Evolutionary conservation across 2,329 filamentous ascomycete species (phyloP), one percentile per base, ranked within the genome.

Genomic region (Trichoderma koningii): DNA sequence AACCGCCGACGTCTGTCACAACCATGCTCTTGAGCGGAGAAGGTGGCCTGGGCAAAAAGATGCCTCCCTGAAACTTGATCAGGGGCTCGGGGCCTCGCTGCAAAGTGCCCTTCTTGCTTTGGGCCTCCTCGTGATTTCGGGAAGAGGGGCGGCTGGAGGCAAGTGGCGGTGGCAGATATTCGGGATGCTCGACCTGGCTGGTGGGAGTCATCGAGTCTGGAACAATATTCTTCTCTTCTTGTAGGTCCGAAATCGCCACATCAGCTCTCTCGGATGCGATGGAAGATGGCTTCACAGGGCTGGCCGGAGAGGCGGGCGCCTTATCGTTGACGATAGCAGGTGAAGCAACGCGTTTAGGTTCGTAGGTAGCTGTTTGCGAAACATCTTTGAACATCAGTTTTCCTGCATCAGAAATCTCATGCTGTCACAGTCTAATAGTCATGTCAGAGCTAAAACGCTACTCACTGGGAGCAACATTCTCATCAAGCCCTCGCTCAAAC

Each of bases 401-500:
- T 34, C 44, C 7, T 17, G 9, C 12, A 38, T 3, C 12, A 9
- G 5, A 14, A 15, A 7, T 7, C 15, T 2, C 10, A 1, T 21
- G 12, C 4, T 4, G 12, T 4, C 34, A 7, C 42, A 12, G 21
- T 42, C 10, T 1, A 14, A 9, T 1, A 7, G 17, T 17, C 7
- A 12, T 10, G 9, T 30, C 15, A 34, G 12, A 30, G 21, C 6
- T 6, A 5, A 17, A 26, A 12, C 12, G 34, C n/a, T 3, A 38
- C 60, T n/a, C 50, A 63, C 60, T 55, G 12, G 50, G 34, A 55
- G 41, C 26, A 21, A 15, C 12, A 38, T 4, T 63, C 38, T 63
- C 42, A 38, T 15, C 26, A 41, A 15, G 7, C n/a, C 28, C 60
- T 63, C 14, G 50, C 26, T 73, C 71, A 50, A 73, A 73, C 10